Evolutionary conservation across 306 rosid genomes (phyloP).

Genomic region (Macrotyloma uniflorum): DNA sequence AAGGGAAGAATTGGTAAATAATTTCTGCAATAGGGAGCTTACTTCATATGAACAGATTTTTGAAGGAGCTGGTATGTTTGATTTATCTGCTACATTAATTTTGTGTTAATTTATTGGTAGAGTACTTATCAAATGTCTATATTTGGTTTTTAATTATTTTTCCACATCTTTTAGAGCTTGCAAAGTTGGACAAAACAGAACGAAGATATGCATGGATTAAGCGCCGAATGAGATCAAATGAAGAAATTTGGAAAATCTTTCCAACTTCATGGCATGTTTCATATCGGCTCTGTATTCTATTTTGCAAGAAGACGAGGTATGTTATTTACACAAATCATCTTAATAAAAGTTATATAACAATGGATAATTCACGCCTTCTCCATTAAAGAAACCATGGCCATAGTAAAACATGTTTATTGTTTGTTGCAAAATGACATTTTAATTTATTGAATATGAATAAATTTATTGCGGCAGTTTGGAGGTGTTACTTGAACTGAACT

Average conservation of each 20-base stretch:
- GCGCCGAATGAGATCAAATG: constrained; percentile 97
- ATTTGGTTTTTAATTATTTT: constrained; percentile 23
- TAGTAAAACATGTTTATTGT: constrained; percentile 30
- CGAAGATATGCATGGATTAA: constrained; percentile 99
- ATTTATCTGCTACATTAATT: constrained; percentile 29
- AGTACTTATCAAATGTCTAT: constrained; percentile 24
- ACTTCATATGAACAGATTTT: constrained; percentile 97
- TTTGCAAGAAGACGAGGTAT: constrained; percentile 96
- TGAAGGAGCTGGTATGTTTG: constrained; percentile 95
- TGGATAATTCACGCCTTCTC: constrained; percentile 13
- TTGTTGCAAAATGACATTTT: constrained; percentile 20
- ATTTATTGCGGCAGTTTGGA: constrained; percentile 6
- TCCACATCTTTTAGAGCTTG: constrained; percentile 62
- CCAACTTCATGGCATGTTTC: constrained; percentile 97
- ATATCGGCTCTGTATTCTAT: constrained; percentile 90
- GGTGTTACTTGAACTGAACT: constrained; percentile 25
- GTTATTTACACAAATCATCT: constrained; percentile 1
- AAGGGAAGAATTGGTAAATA: constrained; percentile 95
- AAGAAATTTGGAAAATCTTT: constrained; percentile 95
- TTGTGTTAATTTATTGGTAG: constrained; percentile 28
- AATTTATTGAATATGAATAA: constrained; percentile 18
- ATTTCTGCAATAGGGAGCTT: constrained; percentile 93
- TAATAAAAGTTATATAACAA: constrained; percentile 2
- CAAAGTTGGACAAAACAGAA: constrained; percentile 96
- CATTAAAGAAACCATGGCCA: constrained; percentile 33